A percentile compares a stretch with the other conserved stretches of the same genome.
Conservation (phyloP, 129 eudicot genomes). For the Solidago caesia region DNA sequence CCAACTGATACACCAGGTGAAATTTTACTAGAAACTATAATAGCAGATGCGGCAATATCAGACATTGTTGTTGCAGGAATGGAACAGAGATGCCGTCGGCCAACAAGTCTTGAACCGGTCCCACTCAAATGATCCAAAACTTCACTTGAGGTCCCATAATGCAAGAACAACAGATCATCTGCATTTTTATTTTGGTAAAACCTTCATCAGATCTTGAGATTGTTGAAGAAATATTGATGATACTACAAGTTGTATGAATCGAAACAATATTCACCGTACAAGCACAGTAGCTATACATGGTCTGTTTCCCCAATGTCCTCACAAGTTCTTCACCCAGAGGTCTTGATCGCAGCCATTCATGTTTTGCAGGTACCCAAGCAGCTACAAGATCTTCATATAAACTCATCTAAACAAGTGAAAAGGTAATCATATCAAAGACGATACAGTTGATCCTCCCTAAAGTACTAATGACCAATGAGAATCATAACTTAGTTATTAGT, state of each 20-base stretch:
- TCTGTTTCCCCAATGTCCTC: slow-evolving; percentile 64
- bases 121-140: slow-evolving; percentile 87
- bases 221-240: slow-evolving; percentile 5
- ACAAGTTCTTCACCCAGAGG: slow-evolving; percentile 88
- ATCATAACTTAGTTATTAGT: neutral
- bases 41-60: slow-evolving; percentile 92
- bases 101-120: slow-evolving; percentile 68
- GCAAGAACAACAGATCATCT: slow-evolving; percentile 85
- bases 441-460: too few relatives aligned
- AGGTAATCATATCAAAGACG: too few relatives aligned
- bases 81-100: slow-evolving; percentile 89
- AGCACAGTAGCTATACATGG: slow-evolving; percentile 94
- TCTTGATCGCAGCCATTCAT: slow-evolving; percentile 74
- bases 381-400: slow-evolving; percentile 97
- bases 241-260: slow-evolving; percentile 29
- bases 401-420: slow-evolving; percentile 69
- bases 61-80: slow-evolving; percentile 92
- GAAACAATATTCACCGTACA: slow-evolving; percentile 54
- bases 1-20: slow-evolving; percentile 84
- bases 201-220: slow-evolving; percentile 14
- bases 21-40: slow-evolving; percentile 78
- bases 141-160: slow-evolving; percentile 98
- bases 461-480: neutral
- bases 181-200: slow-evolving; percentile 33
- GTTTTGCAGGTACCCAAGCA: slow-evolving; percentile 97